A percentile compares a stretch with the other conserved stretches of the same genome.
Conservation (phyloP, 2,329 filamentous ascomycete genomes). For the Apiospora aurea region DNA sequence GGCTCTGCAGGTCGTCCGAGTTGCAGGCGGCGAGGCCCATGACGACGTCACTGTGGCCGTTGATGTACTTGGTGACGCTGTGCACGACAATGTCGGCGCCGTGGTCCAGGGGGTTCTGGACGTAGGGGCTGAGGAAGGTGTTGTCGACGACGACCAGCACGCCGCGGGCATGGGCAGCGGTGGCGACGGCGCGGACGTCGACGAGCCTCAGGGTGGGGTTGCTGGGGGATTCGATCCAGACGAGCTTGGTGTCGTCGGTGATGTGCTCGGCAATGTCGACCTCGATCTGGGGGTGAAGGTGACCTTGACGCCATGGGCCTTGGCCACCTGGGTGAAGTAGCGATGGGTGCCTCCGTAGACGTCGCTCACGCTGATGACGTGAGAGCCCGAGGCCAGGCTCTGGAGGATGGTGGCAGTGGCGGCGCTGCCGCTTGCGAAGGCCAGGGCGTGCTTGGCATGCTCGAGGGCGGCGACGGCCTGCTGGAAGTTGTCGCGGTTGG, state of each 20-base stretch:
- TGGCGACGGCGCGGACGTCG: slow-evolving; percentile 87
- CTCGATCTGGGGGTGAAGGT: slow-evolving; percentile 93
- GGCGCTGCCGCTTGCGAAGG: slow-evolving; percentile 92
- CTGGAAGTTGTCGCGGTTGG: slow-evolving; percentile 96
- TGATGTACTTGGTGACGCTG: slow-evolving; percentile 99
- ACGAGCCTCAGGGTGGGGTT: slow-evolving; percentile 94
- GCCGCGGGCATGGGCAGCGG: slow-evolving; percentile 83
- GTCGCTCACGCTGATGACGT: slow-evolving; percentile 95
- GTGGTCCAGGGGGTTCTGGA: slow-evolving; percentile 94
- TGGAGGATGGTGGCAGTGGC: slow-evolving; percentile 94
- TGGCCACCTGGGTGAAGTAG: slow-evolving; percentile 98
- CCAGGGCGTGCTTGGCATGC: slow-evolving; percentile 89
- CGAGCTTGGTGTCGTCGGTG: slow-evolving; percentile 85
- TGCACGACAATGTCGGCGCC: slow-evolving; percentile 97
- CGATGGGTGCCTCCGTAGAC: slow-evolving; percentile 98
- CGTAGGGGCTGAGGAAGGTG: slow-evolving; percentile 95
- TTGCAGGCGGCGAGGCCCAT: slow-evolving; percentile 99
- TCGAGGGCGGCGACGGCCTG: slow-evolving; percentile 89
- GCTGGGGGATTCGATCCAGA: slow-evolving; percentile 96
- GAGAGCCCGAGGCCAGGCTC: slow-evolving; percentile 86
- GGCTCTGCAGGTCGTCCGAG: slow-evolving; percentile 76
- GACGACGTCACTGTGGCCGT: slow-evolving; percentile 94
- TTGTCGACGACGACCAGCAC: slow-evolving; percentile 99
- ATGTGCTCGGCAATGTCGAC: slow-evolving; percentile 86
- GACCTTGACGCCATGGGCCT: slow-evolving; percentile 91